These are phyloP conservation scores for Pseudogymnoascus sp. DNA, from an alignment of 2,329 filamentous ascomycete genomes.

Conservation along the genomic window DNA sequence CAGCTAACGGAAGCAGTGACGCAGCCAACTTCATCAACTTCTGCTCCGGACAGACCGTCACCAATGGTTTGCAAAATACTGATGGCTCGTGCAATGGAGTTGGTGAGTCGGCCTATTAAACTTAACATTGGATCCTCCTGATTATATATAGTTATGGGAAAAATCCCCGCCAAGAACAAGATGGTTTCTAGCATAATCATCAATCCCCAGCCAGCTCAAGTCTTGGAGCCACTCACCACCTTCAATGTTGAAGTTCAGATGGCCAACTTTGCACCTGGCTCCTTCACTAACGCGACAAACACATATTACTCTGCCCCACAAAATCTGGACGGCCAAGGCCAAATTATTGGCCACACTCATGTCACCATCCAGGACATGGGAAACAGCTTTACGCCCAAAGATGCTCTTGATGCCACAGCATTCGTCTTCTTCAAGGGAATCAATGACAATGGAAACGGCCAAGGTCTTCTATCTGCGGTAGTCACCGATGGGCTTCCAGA, in stretches of 20 bases:
- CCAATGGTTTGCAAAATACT: constrained; percentile 49
- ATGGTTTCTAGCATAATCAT: constrained; percentile 27
- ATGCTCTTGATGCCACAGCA: constrained; percentile 24
- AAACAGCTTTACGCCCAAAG: constrained; percentile 24
- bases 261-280: constrained; percentile 29
- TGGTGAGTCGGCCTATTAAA: constrained; percentile 15
- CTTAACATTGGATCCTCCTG: background rate
- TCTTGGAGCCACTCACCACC: constrained; percentile 14
- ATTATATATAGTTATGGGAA: constrained; percentile 23
- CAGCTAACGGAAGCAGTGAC: constrained; percentile 37
- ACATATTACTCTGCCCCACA: constrained; percentile 35
- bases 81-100: constrained; percentile 49
- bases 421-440: constrained; percentile 37
- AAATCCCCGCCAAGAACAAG: constrained; percentile 25
- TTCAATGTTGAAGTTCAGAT: constrained; percentile 31
- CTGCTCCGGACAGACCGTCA: constrained; percentile 33
- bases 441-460: constrained; percentile 32
- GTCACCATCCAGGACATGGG: constrained; percentile 32
- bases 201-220: constrained; percentile 21
- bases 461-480: constrained; percentile 30
- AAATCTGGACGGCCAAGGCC: constrained; percentile 22
- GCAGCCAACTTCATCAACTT: constrained; percentile 24
- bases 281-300: constrained; percentile 31
- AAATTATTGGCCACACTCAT: constrained; percentile 32
- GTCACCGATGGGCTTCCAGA: constrained; percentile 34